Evolutionary conservation across 805 yeast genomes (phyloP).

Genomic region (Nakazawaea pomicola): DNA sequence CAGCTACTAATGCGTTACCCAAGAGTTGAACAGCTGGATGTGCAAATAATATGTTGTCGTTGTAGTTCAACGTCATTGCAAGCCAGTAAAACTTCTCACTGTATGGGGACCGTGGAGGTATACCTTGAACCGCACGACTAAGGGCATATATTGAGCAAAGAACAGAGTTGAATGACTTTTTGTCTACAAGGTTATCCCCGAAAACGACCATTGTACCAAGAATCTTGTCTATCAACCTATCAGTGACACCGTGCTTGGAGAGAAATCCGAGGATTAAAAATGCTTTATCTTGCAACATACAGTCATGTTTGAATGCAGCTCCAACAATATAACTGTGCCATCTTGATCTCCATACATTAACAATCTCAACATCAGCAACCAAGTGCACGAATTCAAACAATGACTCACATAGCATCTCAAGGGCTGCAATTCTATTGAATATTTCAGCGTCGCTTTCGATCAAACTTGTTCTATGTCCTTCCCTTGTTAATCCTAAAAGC

Average conservation of each 20-base stretch:
- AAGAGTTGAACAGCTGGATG: conserved; percentile 30
- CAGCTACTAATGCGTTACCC: conserved; percentile 28
- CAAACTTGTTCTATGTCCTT: conserved; percentile 32
- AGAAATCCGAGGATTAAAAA: conserved; percentile 65
- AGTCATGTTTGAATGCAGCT: conserved; percentile 50
- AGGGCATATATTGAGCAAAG: conserved; percentile 40
- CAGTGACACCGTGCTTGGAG: conserved; percentile 58
- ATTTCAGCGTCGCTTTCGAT: conserved; percentile 24
- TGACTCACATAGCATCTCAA: conserved; percentile 56
- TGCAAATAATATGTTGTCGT: conserved; percentile 23
- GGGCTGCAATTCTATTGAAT: conserved; percentile 38
- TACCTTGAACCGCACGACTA: conserved; percentile 43
- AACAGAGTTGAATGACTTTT: conserved; percentile 16
- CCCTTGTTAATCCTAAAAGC: conserved; percentile 66
- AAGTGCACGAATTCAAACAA: conserved; percentile 48
- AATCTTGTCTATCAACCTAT: conserved; percentile 39
- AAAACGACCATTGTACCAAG: conserved; percentile 5
- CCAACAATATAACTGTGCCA: conserved; percentile 64
- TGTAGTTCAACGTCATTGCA: conserved; percentile 20
- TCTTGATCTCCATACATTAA: conserved; percentile 53
- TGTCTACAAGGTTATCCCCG: conserved; percentile 21
- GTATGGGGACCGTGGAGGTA: conserved; percentile 39
- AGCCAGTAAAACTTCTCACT: conserved; percentile 48
- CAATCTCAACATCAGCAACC: conserved; percentile 41
- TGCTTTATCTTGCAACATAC: conserved; percentile 64